Base-by-base conservation (phyloP, 2,329 filamentous ascomycete species). In the Neonectria coccinea region DNA sequence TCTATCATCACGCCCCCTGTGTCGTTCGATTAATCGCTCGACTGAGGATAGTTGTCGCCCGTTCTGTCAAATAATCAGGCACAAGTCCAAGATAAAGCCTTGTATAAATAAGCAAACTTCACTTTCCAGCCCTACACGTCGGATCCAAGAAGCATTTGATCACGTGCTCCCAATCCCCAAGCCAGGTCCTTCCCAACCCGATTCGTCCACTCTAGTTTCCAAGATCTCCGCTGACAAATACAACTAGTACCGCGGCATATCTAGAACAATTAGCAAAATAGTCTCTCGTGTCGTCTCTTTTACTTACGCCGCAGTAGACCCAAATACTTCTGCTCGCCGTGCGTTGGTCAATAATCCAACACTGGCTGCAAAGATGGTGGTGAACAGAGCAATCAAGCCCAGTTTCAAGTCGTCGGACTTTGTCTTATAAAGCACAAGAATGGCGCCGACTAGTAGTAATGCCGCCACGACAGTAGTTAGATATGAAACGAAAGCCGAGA, bases 381-480 rank as follows among this genome's bases (percentile, higher is more conserved):
- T 64, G 33, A 66, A 64, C 6, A 66, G 47, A 18, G 41, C 61
- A 1, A 64, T 64, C 12, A 66, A 29, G 18, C 61, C 64, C 4
- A 66, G 41, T 11, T 61, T 64, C 5, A 58, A 25, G 12, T 51
- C 36, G n/a, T 66, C 27, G 3, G 61, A 61, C 2, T 42, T 22
- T 7, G 31, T 39, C 12, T 64, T 66, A 8, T 66, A 66, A 2
- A 66, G 31, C 4, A 64, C 56, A 12, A 64, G 10, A 25, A 64
- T 66, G 4, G 61, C 64, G 6, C 64, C 61, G 4, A 64, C 54
- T 3, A 66, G 22, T 1, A 66, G 47, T 16, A 66, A 8, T 1
- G 61, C 64, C 20, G 64, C 61, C 8, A 64, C 4, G 2, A 66
- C 20, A 14, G 52, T 64, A 1, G 61, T 64, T 1, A 64, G 16